Base-by-base conservation (phyloP, 1,284 basidiomycete genomes). In the Ustilago trichophora region DNA sequence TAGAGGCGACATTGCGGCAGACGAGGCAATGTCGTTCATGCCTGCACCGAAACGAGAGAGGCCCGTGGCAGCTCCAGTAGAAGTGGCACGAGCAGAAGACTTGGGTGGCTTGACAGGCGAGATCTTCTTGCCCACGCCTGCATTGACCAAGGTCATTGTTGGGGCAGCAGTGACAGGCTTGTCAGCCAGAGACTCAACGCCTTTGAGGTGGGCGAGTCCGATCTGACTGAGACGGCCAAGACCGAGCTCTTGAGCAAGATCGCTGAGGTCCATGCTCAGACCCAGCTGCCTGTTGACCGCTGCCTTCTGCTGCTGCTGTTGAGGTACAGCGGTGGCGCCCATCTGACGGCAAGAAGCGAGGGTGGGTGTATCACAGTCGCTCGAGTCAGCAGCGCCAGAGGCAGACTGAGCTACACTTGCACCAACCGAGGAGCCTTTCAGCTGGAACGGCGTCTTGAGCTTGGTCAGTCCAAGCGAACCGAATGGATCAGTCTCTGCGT, bases 351-450 rank as follows among this genome's bases (percentile, higher is more conserved):
- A 60, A 9, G 70, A 72, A 10, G 56, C 60, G 3, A 72, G 48
- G 29, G 60, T 72, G 6, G 70, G 70, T 9, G 70, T 72, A 12
- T 72, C 66, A 50, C 70, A 72, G 32, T 69, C 70, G 53, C 67
- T 64, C 29, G 60, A 57, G 22, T 72, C 63, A 6, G 26, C 46
- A 26, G 33, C 48, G 6, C 44, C 29, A 25, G 24, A 25, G 46
- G 33, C 4, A 40, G 41, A 13, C 11, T 29, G 25, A 31, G 40
- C 35, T 1, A 41, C 36, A 15, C 32, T 36, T 1, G 36, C 31
- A 31, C 45, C 43, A 13, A 31, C 15, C 26, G 41, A 18, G 3
- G 43, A 22, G n/a, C 44, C 43, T 35, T 57, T 56, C 21, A 66
- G 46, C 33, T 60, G 46, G 57, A 72, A 72, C 1, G 60, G 65